These are phyloP conservation scores for Tritrichomonas musculus DNA, from an alignment of 208 protist species.

Conservation along the genomic window DNA sequence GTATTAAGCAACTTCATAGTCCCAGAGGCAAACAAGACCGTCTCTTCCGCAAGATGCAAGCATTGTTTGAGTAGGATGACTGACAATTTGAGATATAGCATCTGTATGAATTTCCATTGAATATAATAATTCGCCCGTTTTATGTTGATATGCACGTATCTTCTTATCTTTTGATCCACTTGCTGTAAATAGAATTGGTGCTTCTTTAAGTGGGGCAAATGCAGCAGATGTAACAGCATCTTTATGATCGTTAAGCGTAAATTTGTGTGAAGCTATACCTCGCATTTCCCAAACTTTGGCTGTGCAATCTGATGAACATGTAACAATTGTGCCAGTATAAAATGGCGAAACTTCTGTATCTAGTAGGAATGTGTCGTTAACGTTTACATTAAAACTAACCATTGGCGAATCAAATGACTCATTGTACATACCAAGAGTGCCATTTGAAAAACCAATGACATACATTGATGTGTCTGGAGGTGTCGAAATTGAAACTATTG, in stretches of 20 bases:
- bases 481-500: background rate
- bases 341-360: background rate
- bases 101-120: background rate
- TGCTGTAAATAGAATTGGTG: background rate
- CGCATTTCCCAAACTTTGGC: background rate
- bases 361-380: background rate
- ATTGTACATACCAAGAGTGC: background rate
- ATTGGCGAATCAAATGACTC: background rate
- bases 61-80: background rate
- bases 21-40: background rate
- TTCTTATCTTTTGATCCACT: background rate
- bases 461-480: background rate
- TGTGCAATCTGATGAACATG: background rate
- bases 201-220: background rate
- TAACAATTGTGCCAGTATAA: background rate
- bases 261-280: background rate
- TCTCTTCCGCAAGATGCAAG: background rate
- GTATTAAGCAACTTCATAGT: too few relatives aligned
- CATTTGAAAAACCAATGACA: background rate
- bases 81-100: background rate
- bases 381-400: background rate
- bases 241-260: background rate
- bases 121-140: background rate
- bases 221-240: background rate
- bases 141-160: background rate